phyloP scores from a whole-genome alignment of 371 early-diverging fungal genomes.

The Zychaea mexicana region DNA sequence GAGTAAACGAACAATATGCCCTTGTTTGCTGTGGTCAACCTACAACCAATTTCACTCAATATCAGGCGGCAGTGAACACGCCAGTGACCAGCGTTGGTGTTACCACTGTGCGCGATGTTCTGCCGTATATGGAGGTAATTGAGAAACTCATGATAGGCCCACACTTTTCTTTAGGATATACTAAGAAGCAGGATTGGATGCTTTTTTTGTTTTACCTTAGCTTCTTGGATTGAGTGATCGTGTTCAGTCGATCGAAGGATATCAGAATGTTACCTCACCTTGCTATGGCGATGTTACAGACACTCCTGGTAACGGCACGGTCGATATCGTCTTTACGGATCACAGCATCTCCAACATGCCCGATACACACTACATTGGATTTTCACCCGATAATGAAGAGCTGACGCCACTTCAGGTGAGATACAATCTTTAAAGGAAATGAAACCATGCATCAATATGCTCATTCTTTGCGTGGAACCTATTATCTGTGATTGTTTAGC shows the following conservation, averaged over 20 bases:
- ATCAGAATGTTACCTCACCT: slow-evolving; percentile 22
- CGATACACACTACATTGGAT: slow-evolving; percentile 11
- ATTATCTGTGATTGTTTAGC: slow-evolving; percentile 2
- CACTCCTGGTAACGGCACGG: slow-evolving; percentile 8
- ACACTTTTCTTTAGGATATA: not conserved
- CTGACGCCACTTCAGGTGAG: slow-evolving; percentile 24
- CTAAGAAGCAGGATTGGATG: not conserved
- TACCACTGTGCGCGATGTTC: slow-evolving; percentile 4
- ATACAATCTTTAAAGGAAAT: not conserved
- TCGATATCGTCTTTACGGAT: slow-evolving; percentile 15
- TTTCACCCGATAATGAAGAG: slow-evolving; percentile 14
- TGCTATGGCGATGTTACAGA: slow-evolving; percentile 17
- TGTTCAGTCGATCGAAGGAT: slow-evolving; percentile 13
- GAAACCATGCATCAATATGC: not conserved
- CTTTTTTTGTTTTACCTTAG: slow-evolving; percentile 5
- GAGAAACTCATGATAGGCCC: not conserved
- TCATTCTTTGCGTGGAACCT: not conserved
- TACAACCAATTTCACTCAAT: slow-evolving; percentile 6
- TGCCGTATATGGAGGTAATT: slow-evolving; percentile 28
- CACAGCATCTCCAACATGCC: slow-evolving; percentile 4
- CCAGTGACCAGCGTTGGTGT: slow-evolving; percentile 19
- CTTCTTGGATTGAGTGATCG: slow-evolving; percentile 14
- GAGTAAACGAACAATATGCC: slow-evolving; percentile 20
- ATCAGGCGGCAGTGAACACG: slow-evolving; percentile 17
- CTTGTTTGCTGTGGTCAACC: slow-evolving; percentile 26